Conservation (phyloP, 495 filamentous ascomycete genomes). For the Aspergillus sparsus region DNA sequence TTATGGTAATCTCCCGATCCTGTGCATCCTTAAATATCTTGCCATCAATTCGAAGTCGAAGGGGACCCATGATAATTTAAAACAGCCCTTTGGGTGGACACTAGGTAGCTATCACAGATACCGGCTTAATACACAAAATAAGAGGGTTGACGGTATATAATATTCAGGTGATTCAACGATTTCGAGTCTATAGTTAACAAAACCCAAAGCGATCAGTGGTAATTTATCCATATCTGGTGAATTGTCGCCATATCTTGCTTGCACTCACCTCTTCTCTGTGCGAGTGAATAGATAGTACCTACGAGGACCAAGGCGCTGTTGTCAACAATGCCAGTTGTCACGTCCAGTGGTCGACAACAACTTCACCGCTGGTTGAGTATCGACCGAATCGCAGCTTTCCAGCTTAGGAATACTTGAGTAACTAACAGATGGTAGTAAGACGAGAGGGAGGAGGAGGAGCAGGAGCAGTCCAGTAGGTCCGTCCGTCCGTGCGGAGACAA, state of each 20-base stretch:
- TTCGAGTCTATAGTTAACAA: too few species aligned
- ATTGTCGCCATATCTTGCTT: not conserved
- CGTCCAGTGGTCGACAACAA: not conserved
- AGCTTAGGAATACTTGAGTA: not conserved
- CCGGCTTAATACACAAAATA: too few species aligned
- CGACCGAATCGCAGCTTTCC: not conserved
- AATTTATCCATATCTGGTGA: not conserved
- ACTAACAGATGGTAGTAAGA: not conserved
- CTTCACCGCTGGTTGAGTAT: not conserved
- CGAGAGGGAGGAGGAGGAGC: not conserved
- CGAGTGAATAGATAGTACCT: not conserved
- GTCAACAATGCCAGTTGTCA: not conserved
- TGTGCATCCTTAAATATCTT: conserved; percentile 72
- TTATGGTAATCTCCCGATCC: conserved; percentile 66
- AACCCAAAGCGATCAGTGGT: not conserved
- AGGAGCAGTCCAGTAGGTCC: not conserved
- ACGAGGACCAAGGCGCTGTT: not conserved
- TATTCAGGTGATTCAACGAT: too few species aligned
- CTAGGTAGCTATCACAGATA: too few species aligned
- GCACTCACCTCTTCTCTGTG: not conserved
- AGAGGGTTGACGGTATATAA: too few species aligned
- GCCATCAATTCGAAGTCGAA: conserved; percentile 75
- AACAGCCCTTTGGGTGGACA: not conserved
- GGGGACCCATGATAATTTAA: conserved; percentile 36
- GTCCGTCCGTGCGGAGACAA: conserved; percentile 12